A percentile compares a stretch with the other conserved stretches of the same genome.
Conservation (phyloP, 495 filamentous ascomycete genomes). For the Hypoxylon fragiforme region DNA sequence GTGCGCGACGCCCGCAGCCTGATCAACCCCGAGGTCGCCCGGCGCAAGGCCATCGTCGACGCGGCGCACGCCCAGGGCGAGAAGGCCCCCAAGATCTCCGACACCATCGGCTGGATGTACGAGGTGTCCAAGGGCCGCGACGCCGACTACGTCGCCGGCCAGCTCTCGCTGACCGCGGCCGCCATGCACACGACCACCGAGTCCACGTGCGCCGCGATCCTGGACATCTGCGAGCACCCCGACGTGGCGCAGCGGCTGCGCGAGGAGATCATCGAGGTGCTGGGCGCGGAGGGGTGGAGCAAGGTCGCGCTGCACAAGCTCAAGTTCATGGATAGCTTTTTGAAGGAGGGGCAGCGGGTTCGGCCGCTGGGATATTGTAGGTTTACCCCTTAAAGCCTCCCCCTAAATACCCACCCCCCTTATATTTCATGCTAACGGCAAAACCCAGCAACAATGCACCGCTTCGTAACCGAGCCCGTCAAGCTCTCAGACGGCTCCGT, state of each 20-base stretch:
- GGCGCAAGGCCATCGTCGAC: slow-evolving; percentile 33
- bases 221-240: slow-evolving; percentile 45
- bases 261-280: slow-evolving; percentile 45
- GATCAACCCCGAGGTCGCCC: slow-evolving; percentile 41
- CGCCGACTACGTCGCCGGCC: slow-evolving; percentile 34
- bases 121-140: slow-evolving; percentile 34
- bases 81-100: slow-evolving; percentile 38
- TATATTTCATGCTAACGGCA: too few relatives aligned
- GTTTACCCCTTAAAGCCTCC: too few relatives aligned
- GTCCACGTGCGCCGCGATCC: slow-evolving; percentile 38
- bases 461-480: slow-evolving; percentile 42
- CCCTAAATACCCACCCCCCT: too few relatives aligned
- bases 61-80: slow-evolving; percentile 30
- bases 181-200: slow-evolving; percentile 47
- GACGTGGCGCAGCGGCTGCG: slow-evolving; percentile 44
- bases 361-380: slow-evolving; percentile 41
- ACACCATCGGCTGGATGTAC: slow-evolving; percentile 44
- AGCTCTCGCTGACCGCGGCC: slow-evolving; percentile 39
- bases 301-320: slow-evolving; percentile 55
- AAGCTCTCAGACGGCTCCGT: slow-evolving; percentile 51
- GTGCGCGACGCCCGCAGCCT: slow-evolving; percentile 38
- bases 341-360: slow-evolving; percentile 49
- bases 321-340: slow-evolving; percentile 55
- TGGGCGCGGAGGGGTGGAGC: slow-evolving; percentile 43
- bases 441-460: slow-evolving; percentile 50